These are phyloP conservation scores for Saccharomycopsis javanensis DNA, from an alignment of 805 yeast species.

Conservation along the genomic window DNA sequence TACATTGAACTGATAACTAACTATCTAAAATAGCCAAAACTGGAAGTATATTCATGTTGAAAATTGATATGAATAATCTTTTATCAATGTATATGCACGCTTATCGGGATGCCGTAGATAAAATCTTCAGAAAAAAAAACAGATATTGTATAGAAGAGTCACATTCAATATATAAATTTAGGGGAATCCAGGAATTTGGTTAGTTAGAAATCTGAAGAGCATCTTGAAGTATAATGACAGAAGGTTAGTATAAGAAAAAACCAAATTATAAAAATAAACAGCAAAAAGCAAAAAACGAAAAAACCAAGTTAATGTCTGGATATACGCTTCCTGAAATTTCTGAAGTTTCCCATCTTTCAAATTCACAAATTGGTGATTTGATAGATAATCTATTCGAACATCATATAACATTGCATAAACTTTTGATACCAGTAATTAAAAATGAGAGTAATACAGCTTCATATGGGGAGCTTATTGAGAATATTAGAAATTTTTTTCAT, in stretches of 20 bases:
- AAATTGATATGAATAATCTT: neutral
- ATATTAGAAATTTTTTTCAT: slow-evolving; percentile 26
- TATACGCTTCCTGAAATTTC: slow-evolving; percentile 6
- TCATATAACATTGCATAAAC: slow-evolving; percentile 38
- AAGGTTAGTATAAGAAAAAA: too few species aligned
- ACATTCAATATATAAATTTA: neutral
- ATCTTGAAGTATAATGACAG: too few species aligned
- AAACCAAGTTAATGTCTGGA: neutral
- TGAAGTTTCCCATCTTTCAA: neutral
- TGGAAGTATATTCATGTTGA: neutral
- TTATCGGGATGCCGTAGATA: neutral
- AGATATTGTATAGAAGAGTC: neutral
- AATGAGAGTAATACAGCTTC: slow-evolving; percentile 18
- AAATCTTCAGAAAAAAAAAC: neutral
- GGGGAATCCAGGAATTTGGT: neutral
- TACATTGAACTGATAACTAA: too few species aligned
- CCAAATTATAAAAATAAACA: too few species aligned
- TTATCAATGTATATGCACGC: neutral
- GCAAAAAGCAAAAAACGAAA: neutral
- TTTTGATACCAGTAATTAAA: slow-evolving; percentile 27
- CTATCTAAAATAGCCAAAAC: too few species aligned
- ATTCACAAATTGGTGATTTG: slow-evolving; percentile 23
- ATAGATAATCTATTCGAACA: slow-evolving; percentile 58
- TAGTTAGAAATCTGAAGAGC: too few species aligned
- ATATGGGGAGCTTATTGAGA: slow-evolving; percentile 37